Evolutionary conservation across 2,329 filamentous ascomycete species (phyloP).

Genomic region (Plenodomus biglobosus): DNA sequence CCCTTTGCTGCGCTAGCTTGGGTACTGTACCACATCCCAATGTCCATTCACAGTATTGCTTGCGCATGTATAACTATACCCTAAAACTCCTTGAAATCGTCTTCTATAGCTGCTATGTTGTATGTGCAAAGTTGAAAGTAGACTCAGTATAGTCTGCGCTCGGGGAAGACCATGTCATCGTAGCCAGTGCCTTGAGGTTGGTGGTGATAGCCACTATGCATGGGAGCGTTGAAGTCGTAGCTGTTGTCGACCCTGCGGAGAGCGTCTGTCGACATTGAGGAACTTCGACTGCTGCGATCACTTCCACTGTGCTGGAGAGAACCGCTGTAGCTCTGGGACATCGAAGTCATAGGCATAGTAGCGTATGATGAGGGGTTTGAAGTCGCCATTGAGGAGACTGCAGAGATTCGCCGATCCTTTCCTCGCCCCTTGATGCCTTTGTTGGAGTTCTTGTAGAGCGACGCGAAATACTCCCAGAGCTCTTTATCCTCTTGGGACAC

Average conservation of each 20-base stretch:
- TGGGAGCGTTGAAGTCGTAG: constrained; percentile 37
- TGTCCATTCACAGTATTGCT: constrained; percentile 1
- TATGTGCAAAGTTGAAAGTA: not conserved
- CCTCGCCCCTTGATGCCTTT: constrained; percentile 97
- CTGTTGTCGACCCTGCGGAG: constrained; percentile 25
- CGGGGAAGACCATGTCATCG: constrained; percentile 42
- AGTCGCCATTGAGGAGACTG: constrained; percentile 30
- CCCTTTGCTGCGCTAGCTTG: constrained; percentile 27
- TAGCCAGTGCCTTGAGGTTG: constrained; percentile 25
- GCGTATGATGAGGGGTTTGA: constrained; percentile 32
- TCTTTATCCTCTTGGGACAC: constrained; percentile 72
- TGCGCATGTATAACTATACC: constrained; percentile 7
- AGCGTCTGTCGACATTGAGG: constrained; percentile 38
- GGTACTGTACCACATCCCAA: constrained; percentile 12
- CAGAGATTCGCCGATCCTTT: constrained; percentile 71
- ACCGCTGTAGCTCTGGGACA: constrained; percentile 24
- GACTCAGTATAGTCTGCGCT: constrained; percentile 37
- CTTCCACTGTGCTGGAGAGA: constrained; percentile 32
- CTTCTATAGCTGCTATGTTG: not conserved
- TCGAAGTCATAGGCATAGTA: constrained; percentile 19
- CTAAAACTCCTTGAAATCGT: not conserved
- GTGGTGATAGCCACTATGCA: constrained; percentile 27
- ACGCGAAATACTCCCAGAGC: constrained; percentile 80
- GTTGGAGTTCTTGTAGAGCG: constrained; percentile 96
- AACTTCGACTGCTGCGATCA: constrained; percentile 40